Conservation (phyloP, 345 rosid genomes). For the Erysimum cheiranthoides region DNA sequence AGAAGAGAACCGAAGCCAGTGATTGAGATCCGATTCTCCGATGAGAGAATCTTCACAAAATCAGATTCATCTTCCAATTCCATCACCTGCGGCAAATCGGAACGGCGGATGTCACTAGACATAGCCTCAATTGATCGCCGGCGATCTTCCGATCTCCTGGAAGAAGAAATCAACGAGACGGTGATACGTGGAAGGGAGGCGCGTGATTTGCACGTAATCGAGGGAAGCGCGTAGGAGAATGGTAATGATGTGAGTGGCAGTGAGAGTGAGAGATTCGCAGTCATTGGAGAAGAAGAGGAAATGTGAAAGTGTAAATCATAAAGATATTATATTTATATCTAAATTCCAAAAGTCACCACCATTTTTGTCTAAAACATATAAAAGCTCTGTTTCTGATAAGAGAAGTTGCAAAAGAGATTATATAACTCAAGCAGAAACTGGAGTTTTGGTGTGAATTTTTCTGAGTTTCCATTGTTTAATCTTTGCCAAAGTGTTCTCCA, state of each 20-base stretch:
- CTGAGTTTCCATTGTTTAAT: slow-evolving; percentile 14
- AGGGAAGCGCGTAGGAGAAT: slow-evolving; percentile 16
- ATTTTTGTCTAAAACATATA: too few relatives aligned
- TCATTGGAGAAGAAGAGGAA: slow-evolving; percentile 28
- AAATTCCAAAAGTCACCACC: not conserved
- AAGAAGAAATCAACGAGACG: not conserved
- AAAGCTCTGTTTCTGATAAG: not conserved
- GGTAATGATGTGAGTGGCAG: slow-evolving; percentile 24
- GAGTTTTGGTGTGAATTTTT: not conserved
- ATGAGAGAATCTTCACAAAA: slow-evolving; percentile 58
- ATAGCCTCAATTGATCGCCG: slow-evolving; percentile 33
- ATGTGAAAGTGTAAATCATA: not conserved
- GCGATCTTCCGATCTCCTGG: slow-evolving; percentile 23
- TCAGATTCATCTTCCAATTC: slow-evolving; percentile 68
- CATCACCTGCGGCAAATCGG: slow-evolving; percentile 34
- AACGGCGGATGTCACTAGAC: slow-evolving; percentile 36
- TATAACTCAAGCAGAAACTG: not conserved
- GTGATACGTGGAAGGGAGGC: slow-evolving; percentile 19
- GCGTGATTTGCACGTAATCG: slow-evolving; percentile 14
- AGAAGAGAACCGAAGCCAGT: slow-evolving; percentile 97
- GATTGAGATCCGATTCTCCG: slow-evolving; percentile 76
- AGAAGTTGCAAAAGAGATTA: not conserved
- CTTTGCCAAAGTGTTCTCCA: slow-evolving; percentile 16
- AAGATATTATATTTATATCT: not conserved
- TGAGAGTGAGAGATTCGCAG: slow-evolving; percentile 30